Evolutionary conservation across 2,329 filamentous ascomycete genomes (phyloP).

Genomic region (Beauveria medogensis): DNA sequence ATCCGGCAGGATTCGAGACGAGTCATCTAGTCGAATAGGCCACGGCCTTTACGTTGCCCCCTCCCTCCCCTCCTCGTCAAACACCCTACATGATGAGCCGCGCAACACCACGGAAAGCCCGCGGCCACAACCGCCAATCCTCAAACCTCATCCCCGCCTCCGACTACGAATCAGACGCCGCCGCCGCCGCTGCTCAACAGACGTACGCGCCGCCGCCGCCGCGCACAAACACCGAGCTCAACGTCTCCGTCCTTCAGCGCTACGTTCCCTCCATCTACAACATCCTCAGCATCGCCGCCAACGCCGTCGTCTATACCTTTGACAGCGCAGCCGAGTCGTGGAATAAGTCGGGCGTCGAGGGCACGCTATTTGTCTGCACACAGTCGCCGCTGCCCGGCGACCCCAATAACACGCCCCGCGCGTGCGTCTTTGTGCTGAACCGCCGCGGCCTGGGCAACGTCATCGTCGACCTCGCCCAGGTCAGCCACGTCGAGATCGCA

Average conservation of each 20-base stretch:
- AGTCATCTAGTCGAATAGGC: neutral
- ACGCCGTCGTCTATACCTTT: slow-evolving; percentile 81
- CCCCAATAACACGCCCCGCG: slow-evolving; percentile 27
- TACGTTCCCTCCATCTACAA: slow-evolving; percentile 66
- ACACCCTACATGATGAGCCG: slow-evolving; percentile 32
- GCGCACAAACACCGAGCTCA: slow-evolving; percentile 78
- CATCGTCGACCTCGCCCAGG: slow-evolving; percentile 52
- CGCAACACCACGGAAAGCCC: slow-evolving; percentile 31
- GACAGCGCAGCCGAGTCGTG: slow-evolving; percentile 56
- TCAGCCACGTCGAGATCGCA: slow-evolving; percentile 56
- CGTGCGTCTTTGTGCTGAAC: slow-evolving; percentile 66
- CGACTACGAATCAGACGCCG: slow-evolving; percentile 61
- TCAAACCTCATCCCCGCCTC: slow-evolving; percentile 35
- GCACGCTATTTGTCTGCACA: slow-evolving; percentile 80
- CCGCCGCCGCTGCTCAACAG: slow-evolving; percentile 27
- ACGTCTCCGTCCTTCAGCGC: slow-evolving; percentile 73
- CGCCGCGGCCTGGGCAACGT: slow-evolving; percentile 64
- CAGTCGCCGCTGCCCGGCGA: slow-evolving; percentile 36
- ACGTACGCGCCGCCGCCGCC: slow-evolving; percentile 38
- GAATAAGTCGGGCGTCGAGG: slow-evolving; percentile 82
- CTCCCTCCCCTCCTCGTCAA: neutral
- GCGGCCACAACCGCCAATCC: slow-evolving; percentile 32
- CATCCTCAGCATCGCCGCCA: slow-evolving; percentile 75
- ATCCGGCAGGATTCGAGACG: neutral
- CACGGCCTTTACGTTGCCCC: neutral